These are phyloP conservation scores for Exobasidium cylindrosporum DNA, from an alignment of 1,284 basidiomycete species.

Conservation along the genomic window DNA sequence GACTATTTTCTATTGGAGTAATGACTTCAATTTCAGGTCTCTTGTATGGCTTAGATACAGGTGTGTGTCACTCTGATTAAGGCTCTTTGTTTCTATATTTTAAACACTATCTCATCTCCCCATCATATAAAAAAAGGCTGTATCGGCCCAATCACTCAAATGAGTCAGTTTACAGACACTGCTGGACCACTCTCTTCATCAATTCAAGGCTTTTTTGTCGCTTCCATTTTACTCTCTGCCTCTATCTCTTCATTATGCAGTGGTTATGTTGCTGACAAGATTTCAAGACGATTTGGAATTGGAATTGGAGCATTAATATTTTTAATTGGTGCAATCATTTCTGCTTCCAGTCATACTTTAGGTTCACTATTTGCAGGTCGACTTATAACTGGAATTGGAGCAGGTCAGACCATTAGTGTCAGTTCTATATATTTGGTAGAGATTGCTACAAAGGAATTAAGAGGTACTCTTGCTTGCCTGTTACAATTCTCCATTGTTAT, in stretches of 20 bases:
- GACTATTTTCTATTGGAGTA: conserved; percentile 12
- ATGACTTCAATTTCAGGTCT: conserved; percentile 11
- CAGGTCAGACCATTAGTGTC: conserved; percentile 13
- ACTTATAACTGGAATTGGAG: conserved; percentile 14
- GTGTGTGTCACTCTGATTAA: neutral
- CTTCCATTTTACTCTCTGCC: conserved; percentile 15
- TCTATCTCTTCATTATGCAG: conserved; percentile 12
- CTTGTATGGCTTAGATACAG: conserved; percentile 15
- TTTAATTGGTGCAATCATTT: conserved; percentile 5
- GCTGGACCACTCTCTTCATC: neutral
- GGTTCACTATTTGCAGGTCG: conserved; percentile 4
- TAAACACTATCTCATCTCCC: neutral
- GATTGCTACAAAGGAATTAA: conserved; percentile 6
- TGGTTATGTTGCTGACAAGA: conserved; percentile 15
- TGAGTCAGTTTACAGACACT: conserved; percentile 12
- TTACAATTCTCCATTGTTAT: conserved; percentile 12
- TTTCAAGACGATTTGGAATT: conserved; percentile 16
- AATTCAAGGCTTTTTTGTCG: conserved; percentile 17
- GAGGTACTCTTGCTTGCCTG: conserved; percentile 12
- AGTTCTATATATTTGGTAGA: conserved; percentile 12
- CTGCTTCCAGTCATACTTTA: conserved; percentile 6
- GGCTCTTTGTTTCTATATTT: neutral
- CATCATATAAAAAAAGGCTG: too few relatives aligned
- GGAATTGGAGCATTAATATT: conserved; percentile 9
- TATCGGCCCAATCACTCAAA: conserved; percentile 14